phyloP scores from a whole-genome alignment of 1,284 basidiomycete genomes.

The Phellopilus nigrolimitatus region DNA sequence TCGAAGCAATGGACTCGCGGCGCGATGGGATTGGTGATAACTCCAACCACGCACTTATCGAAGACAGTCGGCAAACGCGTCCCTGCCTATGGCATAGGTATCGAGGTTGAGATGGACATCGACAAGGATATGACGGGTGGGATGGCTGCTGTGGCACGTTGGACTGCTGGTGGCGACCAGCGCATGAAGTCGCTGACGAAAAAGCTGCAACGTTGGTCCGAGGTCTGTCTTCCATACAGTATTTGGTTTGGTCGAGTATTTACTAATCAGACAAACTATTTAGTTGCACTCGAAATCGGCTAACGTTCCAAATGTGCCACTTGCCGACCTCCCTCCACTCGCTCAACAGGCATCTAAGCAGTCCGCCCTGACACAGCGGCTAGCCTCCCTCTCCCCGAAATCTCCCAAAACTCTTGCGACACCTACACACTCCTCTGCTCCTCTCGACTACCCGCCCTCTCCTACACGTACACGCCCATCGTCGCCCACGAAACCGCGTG shows the following conservation, averaged over 20 bases:
- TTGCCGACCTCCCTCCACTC: slow-evolving; percentile 61
- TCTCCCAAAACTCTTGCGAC: slow-evolving; percentile 23
- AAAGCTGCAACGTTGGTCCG: slow-evolving; percentile 60
- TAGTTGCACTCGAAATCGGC: slow-evolving; percentile 47
- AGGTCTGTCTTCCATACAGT: slow-evolving; percentile 38
- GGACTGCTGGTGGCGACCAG: slow-evolving; percentile 64
- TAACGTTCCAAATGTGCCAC: slow-evolving; percentile 53
- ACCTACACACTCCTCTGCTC: slow-evolving; percentile 36
- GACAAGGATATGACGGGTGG: slow-evolving; percentile 72
- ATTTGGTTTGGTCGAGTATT: neutral
- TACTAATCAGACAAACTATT: slow-evolving; percentile 18
- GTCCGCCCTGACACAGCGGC: slow-evolving; percentile 60
- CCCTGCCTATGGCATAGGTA: slow-evolving; percentile 76
- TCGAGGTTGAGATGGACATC: slow-evolving; percentile 79
- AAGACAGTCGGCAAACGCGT: slow-evolving; percentile 61
- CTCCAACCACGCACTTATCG: slow-evolving; percentile 62
- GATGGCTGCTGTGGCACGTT: slow-evolving; percentile 80
- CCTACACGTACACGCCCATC: slow-evolving; percentile 32
- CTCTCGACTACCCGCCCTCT: slow-evolving; percentile 42
- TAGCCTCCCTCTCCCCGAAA: slow-evolving; percentile 71
- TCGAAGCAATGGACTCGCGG: slow-evolving; percentile 70
- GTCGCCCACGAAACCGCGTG: slow-evolving; percentile 30
- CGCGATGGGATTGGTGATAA: slow-evolving; percentile 70
- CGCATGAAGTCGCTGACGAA: slow-evolving; percentile 51
- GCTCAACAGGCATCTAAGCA: slow-evolving; percentile 41